Evolutionary conservation across 2,329 filamentous ascomycete species (phyloP), one percentile per base, ranked within the genome.

Genomic region (Calonectria multiphialidica): DNA sequence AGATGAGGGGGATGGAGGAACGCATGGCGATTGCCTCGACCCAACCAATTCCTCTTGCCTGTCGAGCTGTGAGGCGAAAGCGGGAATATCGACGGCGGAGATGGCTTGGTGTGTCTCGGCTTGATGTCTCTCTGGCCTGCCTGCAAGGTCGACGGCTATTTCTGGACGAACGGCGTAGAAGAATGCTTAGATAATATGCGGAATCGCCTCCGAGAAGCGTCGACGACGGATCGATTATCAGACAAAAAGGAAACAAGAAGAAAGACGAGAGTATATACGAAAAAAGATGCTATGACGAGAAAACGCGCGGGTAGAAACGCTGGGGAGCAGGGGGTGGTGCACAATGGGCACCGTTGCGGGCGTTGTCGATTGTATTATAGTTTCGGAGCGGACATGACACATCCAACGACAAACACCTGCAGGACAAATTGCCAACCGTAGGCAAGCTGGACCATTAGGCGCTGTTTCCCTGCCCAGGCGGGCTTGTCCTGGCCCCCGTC

Each of bases 1-100:
- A 75, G 28, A 75, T 64, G 55, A 81, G 64, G 16, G 70, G 61
- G 44, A 78, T 63, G 35, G 74, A 66, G 35, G 57, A 45, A 23
- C 57, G 57, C 57, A 62, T 62, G 10, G 25, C n/a, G 23, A 16
- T 33, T 40, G 25, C 37, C 33, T 59, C 15, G 6, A 40, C 5
- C 21, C 53, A 59, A 59, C 35, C 15, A 30, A 30, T 30, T 30
- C 28, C 28, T 30, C 28, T 25, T 25, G 7, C 33, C 5, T 18
- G 21, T 16, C 35, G 21, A 18, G 4, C 15, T 40, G 15, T 18
- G 33, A 40, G 33, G 5, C 12, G 35, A 40, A 16, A 10, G 53
- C 15, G 13, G 21, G 53, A 25, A 59, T 59, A 40, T 40, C 21
- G 53, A 62, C 40, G n/a, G 16, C 23, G 13, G 57, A 7, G 40